phyloP scores from a whole-genome alignment of 139 green algal species.

The Pleodorina starrii region DNA sequence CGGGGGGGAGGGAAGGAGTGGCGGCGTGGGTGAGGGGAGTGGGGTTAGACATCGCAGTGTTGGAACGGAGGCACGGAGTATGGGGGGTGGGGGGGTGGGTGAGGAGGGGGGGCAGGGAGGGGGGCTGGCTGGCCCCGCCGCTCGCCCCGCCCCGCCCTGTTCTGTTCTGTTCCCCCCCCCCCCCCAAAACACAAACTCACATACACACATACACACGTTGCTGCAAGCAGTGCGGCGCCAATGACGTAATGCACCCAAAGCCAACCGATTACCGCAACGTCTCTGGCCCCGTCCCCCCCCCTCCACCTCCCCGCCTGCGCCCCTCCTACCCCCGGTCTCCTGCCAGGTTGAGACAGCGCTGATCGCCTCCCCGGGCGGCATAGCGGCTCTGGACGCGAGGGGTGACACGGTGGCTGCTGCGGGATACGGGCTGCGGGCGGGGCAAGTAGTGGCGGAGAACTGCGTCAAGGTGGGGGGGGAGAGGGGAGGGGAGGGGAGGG shows the following conservation, averaged over 20 bases:
- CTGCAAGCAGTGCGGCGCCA: no score
- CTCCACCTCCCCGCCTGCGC: not conserved
- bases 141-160: no score
- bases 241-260: no score
- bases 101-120: no score
- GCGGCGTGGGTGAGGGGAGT: no score
- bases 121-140: no score
- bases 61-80: no score
- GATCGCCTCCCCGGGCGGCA: constrained; percentile 72
- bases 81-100: no score
- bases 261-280: no score
- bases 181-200: not conserved
- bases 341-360: constrained; percentile 53
- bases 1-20: no score
- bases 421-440: constrained; percentile 66
- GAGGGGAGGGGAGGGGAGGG: not conserved
- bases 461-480: constrained; percentile 69
- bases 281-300: not conserved
- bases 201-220: not conserved
- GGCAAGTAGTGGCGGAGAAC: constrained; percentile 64
- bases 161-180: no score
- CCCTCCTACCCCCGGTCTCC: not conserved
- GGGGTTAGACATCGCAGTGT: no score
- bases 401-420: constrained; percentile 76
- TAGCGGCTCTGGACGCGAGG: constrained; percentile 72